Conservation (phyloP, 2,329 filamentous ascomycete species). For the Microsporum ferrugineum region DNA sequence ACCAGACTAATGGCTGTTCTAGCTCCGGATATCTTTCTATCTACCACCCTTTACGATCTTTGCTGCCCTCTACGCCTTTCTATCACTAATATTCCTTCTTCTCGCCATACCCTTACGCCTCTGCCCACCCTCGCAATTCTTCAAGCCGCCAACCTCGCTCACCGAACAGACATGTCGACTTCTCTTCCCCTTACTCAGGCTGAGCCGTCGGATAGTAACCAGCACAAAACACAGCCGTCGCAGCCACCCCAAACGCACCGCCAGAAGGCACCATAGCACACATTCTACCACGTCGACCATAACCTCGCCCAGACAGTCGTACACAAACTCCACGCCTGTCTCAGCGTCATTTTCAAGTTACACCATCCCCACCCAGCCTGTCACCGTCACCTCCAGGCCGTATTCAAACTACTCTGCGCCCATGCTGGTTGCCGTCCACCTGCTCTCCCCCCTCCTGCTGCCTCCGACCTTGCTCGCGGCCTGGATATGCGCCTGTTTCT, state of each 20-base stretch:
- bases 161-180: conserved; percentile 41
- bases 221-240: conserved; percentile 7
- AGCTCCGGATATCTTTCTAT: conserved; percentile 26
- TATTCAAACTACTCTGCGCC: conserved; percentile 27
- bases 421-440: conserved; percentile 41
- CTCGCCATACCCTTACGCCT: conserved; percentile 45
- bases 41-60: conserved; percentile 44
- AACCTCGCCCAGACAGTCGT: not conserved
- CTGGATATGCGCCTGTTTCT: conserved; percentile 51
- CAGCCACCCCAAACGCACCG: not conserved
- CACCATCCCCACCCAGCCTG: conserved; percentile 33
- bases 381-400: conserved; percentile 16
- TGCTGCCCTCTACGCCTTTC: conserved; percentile 44
- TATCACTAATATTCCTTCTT: conserved; percentile 41
- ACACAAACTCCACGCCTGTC: conserved; percentile 12
- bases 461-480: conserved; percentile 45
- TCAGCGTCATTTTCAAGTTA: conserved; percentile 23
- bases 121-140: conserved; percentile 34
- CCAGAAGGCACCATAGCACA: not conserved
- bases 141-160: conserved; percentile 36
- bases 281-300: not conserved
- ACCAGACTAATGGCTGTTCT: not conserved
- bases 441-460: conserved; percentile 46
- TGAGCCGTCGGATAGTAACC: conserved; percentile 30
- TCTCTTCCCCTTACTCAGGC: conserved; percentile 43